Percentiles rank a stretch among this genome's conserved stretches.
Evolutionary conservation across 2,329 filamentous ascomycete species (phyloP).

Genomic region (Sclerotinia sclerotiorum): DNA sequence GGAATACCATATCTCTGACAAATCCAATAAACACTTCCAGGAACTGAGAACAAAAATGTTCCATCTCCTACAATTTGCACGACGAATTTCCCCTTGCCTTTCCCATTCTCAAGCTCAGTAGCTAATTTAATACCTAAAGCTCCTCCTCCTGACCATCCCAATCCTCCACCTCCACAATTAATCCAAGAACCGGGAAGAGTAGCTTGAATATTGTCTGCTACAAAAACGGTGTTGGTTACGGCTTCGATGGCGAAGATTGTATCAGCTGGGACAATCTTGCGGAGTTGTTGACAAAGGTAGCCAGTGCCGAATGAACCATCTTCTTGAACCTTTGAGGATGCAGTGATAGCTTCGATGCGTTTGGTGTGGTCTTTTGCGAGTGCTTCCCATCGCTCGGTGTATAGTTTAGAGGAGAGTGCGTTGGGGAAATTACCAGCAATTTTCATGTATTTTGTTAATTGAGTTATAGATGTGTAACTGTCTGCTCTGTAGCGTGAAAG

Average conservation of each 20-base stretch:
- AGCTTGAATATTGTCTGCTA: constrained; percentile 70
- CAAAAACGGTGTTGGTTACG: constrained; percentile 67
- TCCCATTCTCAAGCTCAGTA: constrained; percentile 47
- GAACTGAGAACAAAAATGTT: constrained; percentile 65
- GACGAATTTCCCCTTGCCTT: constrained; percentile 57
- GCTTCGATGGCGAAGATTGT: constrained; percentile 78
- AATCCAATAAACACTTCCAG: constrained; percentile 68
- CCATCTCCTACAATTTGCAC: constrained; percentile 67
- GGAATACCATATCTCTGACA: constrained; percentile 64
- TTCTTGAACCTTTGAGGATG: constrained; percentile 55
- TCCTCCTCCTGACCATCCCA: constrained; percentile 77
- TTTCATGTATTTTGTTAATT: constrained; percentile 64
- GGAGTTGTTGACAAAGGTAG: constrained; percentile 51
- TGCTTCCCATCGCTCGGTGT: constrained; percentile 50
- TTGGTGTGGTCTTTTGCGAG: constrained; percentile 59
- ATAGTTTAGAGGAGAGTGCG: constrained; percentile 44
- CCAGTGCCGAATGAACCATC: constrained; percentile 56
- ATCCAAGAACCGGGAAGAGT: constrained; percentile 71
- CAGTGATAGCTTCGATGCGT: constrained; percentile 59
- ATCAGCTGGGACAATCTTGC: constrained; percentile 57
- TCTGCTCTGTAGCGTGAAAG: constrained; percentile 67
- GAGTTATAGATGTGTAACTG: constrained; percentile 61
- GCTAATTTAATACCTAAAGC: constrained; percentile 77
- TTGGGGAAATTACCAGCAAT: constrained; percentile 45
- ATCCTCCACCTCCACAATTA: constrained; percentile 77